A percentile compares a stretch with the other conserved stretches of the same genome.
These are phyloP conservation scores for Diaporthe sp. DNA, from an alignment of 2,329 filamentous ascomycete genomes.

Conservation along the genomic window DNA sequence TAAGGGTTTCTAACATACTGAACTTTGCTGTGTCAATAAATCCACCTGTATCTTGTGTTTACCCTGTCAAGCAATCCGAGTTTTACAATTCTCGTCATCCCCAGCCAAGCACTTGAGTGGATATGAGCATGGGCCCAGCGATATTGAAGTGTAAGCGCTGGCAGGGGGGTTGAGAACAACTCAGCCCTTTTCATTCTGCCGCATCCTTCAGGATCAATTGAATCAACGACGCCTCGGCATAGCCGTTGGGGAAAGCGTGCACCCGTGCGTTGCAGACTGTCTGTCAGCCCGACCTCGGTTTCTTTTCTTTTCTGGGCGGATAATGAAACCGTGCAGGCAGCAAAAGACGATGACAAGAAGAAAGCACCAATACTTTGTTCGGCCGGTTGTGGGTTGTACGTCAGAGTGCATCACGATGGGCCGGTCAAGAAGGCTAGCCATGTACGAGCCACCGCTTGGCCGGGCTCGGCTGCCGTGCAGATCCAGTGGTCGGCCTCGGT, in stretches of 20 bases:
- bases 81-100: too few relatives aligned
- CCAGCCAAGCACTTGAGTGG: background rate
- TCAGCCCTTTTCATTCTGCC: background rate
- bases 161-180: background rate
- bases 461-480: conserved; percentile 8
- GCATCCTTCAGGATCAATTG: conserved; percentile 28
- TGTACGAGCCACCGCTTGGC: conserved; percentile 13
- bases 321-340: conserved; percentile 18
- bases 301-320: background rate
- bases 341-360: background rate
- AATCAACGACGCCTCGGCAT: background rate
- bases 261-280: too few relatives aligned
- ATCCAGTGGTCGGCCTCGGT: background rate
- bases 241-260: background rate
- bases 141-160: background rate
- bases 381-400: background rate
- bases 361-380: background rate
- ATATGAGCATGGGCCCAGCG: background rate
- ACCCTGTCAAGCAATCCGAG: too few relatives aligned
- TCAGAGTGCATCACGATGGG: background rate
- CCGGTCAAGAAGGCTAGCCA: conserved; percentile 1
- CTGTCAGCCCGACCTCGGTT: background rate
- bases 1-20: too few relatives aligned
- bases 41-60: too few relatives aligned
- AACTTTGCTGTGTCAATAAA: too few relatives aligned